Base-by-base conservation (phyloP, 2,329 filamentous ascomycete genomes). In the Biscogniauxia mediterranea region DNA sequence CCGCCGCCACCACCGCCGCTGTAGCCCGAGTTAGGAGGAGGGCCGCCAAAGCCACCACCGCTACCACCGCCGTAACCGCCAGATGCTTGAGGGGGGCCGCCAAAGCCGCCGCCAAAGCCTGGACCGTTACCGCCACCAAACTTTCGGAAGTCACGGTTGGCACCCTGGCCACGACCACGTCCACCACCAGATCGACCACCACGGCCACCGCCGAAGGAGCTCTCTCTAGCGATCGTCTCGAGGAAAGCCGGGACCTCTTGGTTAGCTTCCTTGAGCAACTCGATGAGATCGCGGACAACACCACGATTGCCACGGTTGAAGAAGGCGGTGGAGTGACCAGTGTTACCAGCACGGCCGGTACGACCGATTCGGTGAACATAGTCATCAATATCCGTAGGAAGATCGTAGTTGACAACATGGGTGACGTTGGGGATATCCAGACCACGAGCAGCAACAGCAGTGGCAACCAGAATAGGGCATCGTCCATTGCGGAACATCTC, bases 261-360 rank as follows among this genome's bases (percentile, higher is more conserved):
- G 82, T 99, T 96, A 69, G 95, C 95, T 79, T 99, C 95, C 85
- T 98, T 98, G 69, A 99, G 86, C 26, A 99, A 88, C n/a, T 99
- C 95, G 71, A 99, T 86, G 64, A 99, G 88, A 72, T 98, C 95
- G 69, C 95, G 91, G 67, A 98, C 95, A 70, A 99, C 92, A 80
- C 95, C 95, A 73, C 95, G 92, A 85, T 99, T 99, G 74, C 94
- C 94, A 75, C 95, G 94, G 87, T 99, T 99, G 89, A 99, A 98
- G 86, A 99, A 99, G 60, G 95, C 95, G 70, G 95, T 99, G 5
- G 95, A 92, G 69, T 97, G 89, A 89, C 95, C 95, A 72, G 94
- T 98, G 85, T 99, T 99, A 78, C 95, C 95, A 68, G 95, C 95
- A 92, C 95, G 95, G 76, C 95, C 95, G 68, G 95, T 99, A 94